Conservation (phyloP, 495 filamentous ascomycete genomes). For the Neurospora sp. region DNA sequence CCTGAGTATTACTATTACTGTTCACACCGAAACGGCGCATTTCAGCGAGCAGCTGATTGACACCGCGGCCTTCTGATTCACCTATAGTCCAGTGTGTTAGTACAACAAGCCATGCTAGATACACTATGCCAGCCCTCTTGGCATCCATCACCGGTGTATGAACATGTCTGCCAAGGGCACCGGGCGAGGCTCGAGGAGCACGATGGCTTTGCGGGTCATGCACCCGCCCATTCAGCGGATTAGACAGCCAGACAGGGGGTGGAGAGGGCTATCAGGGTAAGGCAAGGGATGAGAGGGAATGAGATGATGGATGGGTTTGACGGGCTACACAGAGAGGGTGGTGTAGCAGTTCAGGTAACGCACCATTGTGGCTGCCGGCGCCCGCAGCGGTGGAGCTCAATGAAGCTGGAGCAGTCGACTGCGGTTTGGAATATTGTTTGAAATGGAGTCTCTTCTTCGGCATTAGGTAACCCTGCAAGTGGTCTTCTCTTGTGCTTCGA, state of each 20-base stretch:
- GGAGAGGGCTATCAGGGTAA: not conserved
- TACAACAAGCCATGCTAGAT: not conserved
- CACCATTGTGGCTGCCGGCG: conserved; percentile 13
- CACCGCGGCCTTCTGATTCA: conserved; percentile 22
- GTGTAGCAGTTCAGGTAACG: conserved; percentile 4
- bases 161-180: not conserved
- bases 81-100: not conserved
- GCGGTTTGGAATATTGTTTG: conserved; percentile 40
- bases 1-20: conserved; percentile 2
- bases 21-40: conserved; percentile 32
- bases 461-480: conserved; percentile 23
- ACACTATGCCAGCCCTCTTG: not conserved
- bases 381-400: conserved; percentile 20
- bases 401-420: conserved; percentile 37
- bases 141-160: not conserved
- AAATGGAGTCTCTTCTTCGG: conserved; percentile 45
- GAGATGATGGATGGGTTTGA: not conserved
- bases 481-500: not conserved
- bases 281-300: not conserved
- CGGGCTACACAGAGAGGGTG: not conserved
- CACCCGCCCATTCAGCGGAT: not conserved
- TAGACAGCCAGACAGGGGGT: not conserved
- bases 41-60: conserved; percentile 42
- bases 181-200: not conserved
- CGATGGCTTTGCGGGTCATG: not conserved